Conservation (phyloP, 345 rosid genomes). For the Turnera subulata region DNA sequence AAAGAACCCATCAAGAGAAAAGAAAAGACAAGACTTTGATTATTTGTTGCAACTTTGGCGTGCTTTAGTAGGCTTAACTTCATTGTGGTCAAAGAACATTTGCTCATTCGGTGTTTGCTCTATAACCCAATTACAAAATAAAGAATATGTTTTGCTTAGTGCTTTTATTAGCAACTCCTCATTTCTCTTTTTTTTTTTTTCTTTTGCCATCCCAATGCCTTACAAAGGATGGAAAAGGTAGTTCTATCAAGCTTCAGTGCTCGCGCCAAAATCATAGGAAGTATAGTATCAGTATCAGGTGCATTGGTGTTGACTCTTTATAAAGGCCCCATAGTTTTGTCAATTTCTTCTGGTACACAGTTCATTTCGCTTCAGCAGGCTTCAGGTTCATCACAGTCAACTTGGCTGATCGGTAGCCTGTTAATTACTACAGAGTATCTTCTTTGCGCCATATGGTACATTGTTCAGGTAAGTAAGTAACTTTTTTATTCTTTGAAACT, state of each 20-base stretch:
- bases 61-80: no score
- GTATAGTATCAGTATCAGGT: slow-evolving; percentile 16
- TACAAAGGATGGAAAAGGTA: slow-evolving; percentile 17
- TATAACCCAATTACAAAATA: no score
- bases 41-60: no score
- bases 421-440: slow-evolving; percentile 8
- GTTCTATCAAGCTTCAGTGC: slow-evolving; percentile 15
- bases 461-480: slow-evolving; percentile 6
- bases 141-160: no score
- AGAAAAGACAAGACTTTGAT: no score
- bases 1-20: no score
- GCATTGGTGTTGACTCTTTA: slow-evolving; percentile 17
- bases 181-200: neutral
- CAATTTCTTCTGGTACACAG: neutral
- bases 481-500: neutral
- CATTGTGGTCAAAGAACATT: no score
- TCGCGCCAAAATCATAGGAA: slow-evolving; percentile 19
- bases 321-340: slow-evolving; percentile 15
- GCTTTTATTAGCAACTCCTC: neutral
- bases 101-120: no score
- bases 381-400: neutral
- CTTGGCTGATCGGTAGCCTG: slow-evolving; percentile 15
- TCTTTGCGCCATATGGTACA: slow-evolving; percentile 8
- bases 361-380: neutral
- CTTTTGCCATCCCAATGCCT: no score